A percentile compares a stretch with the other conserved stretches of the same genome.
Conservation (phyloP, 2,329 filamentous ascomycete species). For the Neocatenulostroma microsporum region DNA sequence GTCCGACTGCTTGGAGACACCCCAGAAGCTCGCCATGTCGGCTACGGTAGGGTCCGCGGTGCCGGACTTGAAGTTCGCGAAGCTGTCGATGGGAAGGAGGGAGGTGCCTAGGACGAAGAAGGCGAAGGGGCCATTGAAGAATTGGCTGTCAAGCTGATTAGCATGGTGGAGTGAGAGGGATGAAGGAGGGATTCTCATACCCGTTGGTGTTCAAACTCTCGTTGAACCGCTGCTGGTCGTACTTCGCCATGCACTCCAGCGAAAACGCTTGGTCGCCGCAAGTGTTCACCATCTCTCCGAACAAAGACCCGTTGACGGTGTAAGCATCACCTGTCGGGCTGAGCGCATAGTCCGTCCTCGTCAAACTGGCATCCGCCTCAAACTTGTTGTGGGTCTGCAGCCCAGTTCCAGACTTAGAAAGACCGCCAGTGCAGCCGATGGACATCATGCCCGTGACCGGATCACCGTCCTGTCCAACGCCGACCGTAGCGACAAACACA, state of each 20-base stretch:
- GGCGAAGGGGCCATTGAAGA: constrained; percentile 6
- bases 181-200: background rate
- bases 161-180: background rate
- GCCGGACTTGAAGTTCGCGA: constrained; percentile 6
- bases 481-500: constrained; percentile 30
- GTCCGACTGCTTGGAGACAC: constrained; percentile 31
- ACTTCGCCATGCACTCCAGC: constrained; percentile 4
- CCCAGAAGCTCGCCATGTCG: constrained; percentile 31
- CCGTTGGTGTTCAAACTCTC: constrained; percentile 2
- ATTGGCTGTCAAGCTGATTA: constrained; percentile 2
- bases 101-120: constrained; percentile 6
- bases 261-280: constrained; percentile 1
- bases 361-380: constrained; percentile 30
- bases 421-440: constrained; percentile 33
- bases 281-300: constrained; percentile 12
- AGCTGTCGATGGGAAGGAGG: constrained; percentile 1
- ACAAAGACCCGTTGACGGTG: constrained; percentile 32
- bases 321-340: constrained; percentile 25
- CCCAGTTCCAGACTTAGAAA: constrained; percentile 20
- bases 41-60: constrained; percentile 1
- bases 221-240: constrained; percentile 4
- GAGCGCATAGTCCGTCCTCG: constrained; percentile 30
- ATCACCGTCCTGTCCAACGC: constrained; percentile 32
- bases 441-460: constrained; percentile 31
- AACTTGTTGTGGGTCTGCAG: constrained; percentile 37